phyloP scores from a whole-genome alignment of 306 rosid species.

The Rubus idaeus region DNA sequence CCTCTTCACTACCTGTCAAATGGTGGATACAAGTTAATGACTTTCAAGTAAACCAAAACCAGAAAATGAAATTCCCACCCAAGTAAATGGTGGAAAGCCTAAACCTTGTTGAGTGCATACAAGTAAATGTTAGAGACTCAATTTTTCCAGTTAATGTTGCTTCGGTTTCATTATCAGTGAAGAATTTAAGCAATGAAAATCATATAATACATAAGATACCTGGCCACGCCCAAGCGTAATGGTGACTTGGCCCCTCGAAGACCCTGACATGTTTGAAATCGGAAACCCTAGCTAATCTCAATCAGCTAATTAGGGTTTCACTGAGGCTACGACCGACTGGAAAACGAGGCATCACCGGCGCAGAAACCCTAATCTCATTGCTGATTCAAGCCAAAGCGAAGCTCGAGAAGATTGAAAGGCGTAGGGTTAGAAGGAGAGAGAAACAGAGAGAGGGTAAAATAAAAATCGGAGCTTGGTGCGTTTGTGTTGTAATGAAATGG shows the following conservation, averaged over 20 bases:
- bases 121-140: background rate
- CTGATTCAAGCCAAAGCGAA: background rate
- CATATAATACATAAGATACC: slow-evolving; percentile 35
- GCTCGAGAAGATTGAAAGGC: slow-evolving; percentile 2
- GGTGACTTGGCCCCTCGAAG: slow-evolving; percentile 74
- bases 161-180: background rate
- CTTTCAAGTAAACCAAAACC: slow-evolving; percentile 7
- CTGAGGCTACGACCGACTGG: slow-evolving; percentile 9
- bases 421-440: background rate
- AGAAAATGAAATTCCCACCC: too few species aligned
- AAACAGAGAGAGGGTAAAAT: background rate
- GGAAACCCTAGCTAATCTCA: slow-evolving; percentile 52
- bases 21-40: slow-evolving; percentile 15
- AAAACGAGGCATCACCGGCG: slow-evolving; percentile 23
- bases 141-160: background rate
- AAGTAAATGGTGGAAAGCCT: background rate
- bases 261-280: slow-evolving; percentile 53
- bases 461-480: background rate
- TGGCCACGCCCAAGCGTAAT: slow-evolving; percentile 92
- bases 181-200: background rate
- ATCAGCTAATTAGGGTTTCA: slow-evolving; percentile 20
- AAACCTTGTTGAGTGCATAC: slow-evolving; percentile 3
- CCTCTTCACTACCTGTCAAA: slow-evolving; percentile 78
- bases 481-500: background rate
- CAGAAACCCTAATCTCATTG: slow-evolving; percentile 33